Percentiles rank a stretch among this genome's conserved stretches.
Evolutionary conservation across 169 alveolate genomes (phyloP).

Genomic region (Plasmodium gonderi): DNA sequence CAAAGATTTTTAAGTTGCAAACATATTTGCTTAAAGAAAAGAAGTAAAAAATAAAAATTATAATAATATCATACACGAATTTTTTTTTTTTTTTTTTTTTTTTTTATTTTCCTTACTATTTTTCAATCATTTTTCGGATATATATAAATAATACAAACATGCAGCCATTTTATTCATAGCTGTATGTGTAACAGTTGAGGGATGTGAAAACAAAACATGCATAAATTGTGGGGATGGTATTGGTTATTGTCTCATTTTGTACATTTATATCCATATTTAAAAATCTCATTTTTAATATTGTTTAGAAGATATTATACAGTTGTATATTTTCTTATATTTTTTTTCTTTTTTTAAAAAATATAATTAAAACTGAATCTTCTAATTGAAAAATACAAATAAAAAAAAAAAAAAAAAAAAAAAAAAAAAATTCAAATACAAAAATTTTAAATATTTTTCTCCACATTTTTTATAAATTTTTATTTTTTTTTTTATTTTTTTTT

Average conservation of each 20-base stretch:
- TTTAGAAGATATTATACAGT: no score
- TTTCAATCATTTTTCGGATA: constrained; percentile 5
- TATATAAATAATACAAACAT: background rate
- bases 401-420: constrained; percentile 12
- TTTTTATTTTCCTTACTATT: background rate
- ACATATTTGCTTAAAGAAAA: constrained; percentile 42
- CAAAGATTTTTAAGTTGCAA: constrained; percentile 55
- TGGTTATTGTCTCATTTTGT: no score
- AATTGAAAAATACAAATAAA: constrained; percentile 12
- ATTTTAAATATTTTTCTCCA: background rate
- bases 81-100: constrained; percentile 13
- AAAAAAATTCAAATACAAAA: constrained; percentile 1
- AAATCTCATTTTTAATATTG: no score
- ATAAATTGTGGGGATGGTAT: no score
- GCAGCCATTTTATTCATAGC: background rate
- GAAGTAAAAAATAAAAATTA: constrained; percentile 33
- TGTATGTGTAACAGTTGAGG: background rate
- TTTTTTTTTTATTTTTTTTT: constrained; percentile 1
- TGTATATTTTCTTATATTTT: background rate
- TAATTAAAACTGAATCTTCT: constrained; percentile 32
- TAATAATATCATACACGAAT: background rate
- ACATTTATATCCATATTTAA: background rate
- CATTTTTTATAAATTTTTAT: background rate
- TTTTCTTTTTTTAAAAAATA: constrained; percentile 5
- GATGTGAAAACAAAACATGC: background rate